A percentile compares a stretch with the other conserved stretches of the same genome.
Conservation (phyloP, 305 asterid species). For the Rubia balearica region DNA sequence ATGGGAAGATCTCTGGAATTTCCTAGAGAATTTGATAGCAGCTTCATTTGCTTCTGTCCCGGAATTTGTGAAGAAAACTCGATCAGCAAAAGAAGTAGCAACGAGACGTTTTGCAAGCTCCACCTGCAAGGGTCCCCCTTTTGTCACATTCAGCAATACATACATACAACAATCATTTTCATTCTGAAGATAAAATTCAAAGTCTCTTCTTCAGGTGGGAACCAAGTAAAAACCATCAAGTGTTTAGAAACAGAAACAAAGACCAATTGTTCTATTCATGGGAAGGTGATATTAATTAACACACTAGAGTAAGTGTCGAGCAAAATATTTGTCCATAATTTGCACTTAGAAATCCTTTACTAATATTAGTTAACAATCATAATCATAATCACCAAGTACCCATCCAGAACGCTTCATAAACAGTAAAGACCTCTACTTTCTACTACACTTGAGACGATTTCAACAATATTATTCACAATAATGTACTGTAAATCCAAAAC, state of each 20-base stretch:
- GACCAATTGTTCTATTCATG: too few species aligned
- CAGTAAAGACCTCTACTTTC: neutral
- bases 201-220: neutral
- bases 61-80: slow-evolving; percentile 86
- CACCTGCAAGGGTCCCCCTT: slow-evolving; percentile 33
- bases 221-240: neutral
- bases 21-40: slow-evolving; percentile 84
- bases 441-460: too few species aligned
- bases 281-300: neutral
- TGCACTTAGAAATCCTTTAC: neutral
- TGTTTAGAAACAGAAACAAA: neutral
- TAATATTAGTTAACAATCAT: neutral
- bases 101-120: slow-evolving; percentile 86
- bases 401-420: neutral
- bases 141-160: neutral
- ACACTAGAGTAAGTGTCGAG: neutral
- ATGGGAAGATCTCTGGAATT: slow-evolving; percentile 57
- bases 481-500: neutral
- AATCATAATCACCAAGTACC: neutral
- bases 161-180: neutral
- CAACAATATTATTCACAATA: too few species aligned
- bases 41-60: slow-evolving; percentile 98
- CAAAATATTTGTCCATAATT: neutral
- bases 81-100: slow-evolving; percentile 73
- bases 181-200: neutral